Percentiles rank a stretch among this genome's conserved stretches.
Conservation (phyloP, 1,284 basidiomycete genomes). For the Bjerkandera adusta region DNA sequence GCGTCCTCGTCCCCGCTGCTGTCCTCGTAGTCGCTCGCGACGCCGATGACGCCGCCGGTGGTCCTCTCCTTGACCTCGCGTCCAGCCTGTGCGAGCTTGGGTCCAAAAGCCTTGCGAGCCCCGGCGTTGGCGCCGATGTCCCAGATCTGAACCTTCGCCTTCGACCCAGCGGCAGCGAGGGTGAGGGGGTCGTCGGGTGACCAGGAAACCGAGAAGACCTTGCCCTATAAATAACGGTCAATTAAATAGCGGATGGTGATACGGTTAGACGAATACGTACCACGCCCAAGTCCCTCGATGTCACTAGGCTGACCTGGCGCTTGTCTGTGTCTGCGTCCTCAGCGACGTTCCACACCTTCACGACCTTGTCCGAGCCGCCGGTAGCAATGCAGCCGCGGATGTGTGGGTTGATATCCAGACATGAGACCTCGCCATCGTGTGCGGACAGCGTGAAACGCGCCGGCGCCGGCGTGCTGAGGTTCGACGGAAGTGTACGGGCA, state of each 20-base stretch:
- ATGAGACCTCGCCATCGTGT: conserved; percentile 92
- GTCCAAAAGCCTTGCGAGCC: conserved; percentile 75
- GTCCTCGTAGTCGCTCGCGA: conserved; percentile 69
- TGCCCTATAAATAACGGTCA: conserved; percentile 62
- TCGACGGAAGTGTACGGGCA: conserved; percentile 75
- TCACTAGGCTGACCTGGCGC: conserved; percentile 84
- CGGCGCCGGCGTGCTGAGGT: conserved; percentile 56
- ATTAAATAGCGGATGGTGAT: conserved; percentile 1
- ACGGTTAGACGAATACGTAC: conserved; percentile 46
- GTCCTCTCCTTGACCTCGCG: conserved; percentile 63
- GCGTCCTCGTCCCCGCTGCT: conserved; percentile 46
- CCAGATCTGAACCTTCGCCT: conserved; percentile 94
- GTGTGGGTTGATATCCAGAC: conserved; percentile 90
- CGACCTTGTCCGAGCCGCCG: conserved; percentile 90
- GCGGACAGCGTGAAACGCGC: conserved; percentile 90
- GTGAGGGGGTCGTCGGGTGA: conserved; percentile 95
- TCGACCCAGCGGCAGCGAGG: conserved; percentile 90
- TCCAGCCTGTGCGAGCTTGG: conserved; percentile 72
- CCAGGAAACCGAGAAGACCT: conserved; percentile 89
- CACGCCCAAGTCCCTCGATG: conserved; percentile 89
- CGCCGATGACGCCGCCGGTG: conserved; percentile 67
- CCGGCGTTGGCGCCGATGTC: conserved; percentile 81
- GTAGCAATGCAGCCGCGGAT: conserved; percentile 91
- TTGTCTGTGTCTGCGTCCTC: conserved; percentile 66
- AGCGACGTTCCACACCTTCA: conserved; percentile 93